Evolutionary conservation across 306 rosid genomes (phyloP).

Genomic region (Malus sylvestris): DNA sequence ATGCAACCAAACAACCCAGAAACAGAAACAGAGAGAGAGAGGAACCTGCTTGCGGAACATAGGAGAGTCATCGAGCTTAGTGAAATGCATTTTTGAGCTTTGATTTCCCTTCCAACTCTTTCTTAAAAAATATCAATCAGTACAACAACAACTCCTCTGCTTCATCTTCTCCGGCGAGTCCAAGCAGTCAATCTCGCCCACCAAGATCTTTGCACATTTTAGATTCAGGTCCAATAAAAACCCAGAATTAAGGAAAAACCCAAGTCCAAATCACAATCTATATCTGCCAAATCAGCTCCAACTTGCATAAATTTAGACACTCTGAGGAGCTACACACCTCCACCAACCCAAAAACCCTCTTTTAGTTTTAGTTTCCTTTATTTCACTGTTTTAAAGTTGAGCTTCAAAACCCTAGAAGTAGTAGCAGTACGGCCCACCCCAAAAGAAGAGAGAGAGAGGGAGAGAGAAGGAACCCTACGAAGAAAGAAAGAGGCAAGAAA

Average conservation of each 20-base stretch:
- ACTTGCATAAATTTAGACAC: conserved; percentile 4
- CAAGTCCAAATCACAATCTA: background rate
- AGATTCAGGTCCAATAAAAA: conserved; percentile 17
- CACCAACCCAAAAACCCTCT: background rate
- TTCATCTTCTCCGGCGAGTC: conserved; percentile 27
- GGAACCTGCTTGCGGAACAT: conserved; percentile 99
- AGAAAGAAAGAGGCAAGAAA: conserved; percentile 7
- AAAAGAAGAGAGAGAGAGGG: background rate
- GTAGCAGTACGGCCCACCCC: background rate
- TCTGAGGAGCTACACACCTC: background rate
- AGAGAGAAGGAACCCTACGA: conserved; percentile 18
- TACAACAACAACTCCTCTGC: conserved; percentile 11
- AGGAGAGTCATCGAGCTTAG: conserved; percentile 99
- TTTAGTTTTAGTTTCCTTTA: background rate
- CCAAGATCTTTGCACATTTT: conserved; percentile 30
- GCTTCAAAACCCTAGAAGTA: conserved; percentile 49
- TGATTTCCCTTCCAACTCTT: background rate
- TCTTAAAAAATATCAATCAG: background rate
- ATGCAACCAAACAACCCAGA: background rate
- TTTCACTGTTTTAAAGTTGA: background rate
- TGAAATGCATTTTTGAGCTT: conserved; percentile 72
- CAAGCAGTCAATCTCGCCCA: conserved; percentile 12
- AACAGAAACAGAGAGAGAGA: background rate
- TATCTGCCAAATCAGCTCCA: background rate
- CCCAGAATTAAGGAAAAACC: background rate